Base-by-base conservation (phyloP, 331 rosid genomes). In the Prunus yedoensis region DNA sequence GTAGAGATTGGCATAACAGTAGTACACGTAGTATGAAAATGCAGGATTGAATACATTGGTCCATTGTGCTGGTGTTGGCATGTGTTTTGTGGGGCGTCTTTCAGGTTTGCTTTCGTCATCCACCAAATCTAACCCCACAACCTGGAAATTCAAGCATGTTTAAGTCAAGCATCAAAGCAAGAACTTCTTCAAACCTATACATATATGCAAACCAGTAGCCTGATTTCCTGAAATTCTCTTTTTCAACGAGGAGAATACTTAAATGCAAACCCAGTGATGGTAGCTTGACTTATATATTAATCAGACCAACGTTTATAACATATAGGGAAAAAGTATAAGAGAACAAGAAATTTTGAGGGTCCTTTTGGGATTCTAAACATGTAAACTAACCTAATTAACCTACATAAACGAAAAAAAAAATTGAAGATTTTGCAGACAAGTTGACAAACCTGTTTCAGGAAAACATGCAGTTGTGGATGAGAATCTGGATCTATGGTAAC, bases 101-200 rank as follows among this genome's bases (percentile, higher is more conserved):
- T 95, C 99, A 72, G 99, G 98, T 82, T 92, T 95, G 88, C 91
- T 95, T 83, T 95, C 99, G 51, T 95, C 99, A 73, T 95, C 99
- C 78, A 95, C 99, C 88, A 95, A 88, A 89, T 95, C 99, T 87
- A 95, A 81, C 61, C 99, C 99, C 75, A 91, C 99, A 76, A 95
- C 97, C 99, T 95, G 64, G 69, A 84, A 35, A 66, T 74, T 54
- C 28, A 72, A 78, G 46, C 25, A 61, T 30, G 27, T 69, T 28
- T 45, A 50, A 63, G 52, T 74, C 71, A 46, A 66, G 78, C 20
- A 63, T 69, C 69, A 21, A 51, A 65, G 53, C 52, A 54, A 57
- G 25, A 25, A 77, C 11, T 59, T 38, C 27, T 41, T 68, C 14
- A 76, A 18, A 63, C 62, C 25, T 54, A 53, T 5, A 41, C 43